A percentile compares a stretch with the other conserved stretches of the same genome.
Evolutionary conservation across 1,284 basidiomycete genomes (phyloP).

Genomic region (Hemileia vastatrix): DNA sequence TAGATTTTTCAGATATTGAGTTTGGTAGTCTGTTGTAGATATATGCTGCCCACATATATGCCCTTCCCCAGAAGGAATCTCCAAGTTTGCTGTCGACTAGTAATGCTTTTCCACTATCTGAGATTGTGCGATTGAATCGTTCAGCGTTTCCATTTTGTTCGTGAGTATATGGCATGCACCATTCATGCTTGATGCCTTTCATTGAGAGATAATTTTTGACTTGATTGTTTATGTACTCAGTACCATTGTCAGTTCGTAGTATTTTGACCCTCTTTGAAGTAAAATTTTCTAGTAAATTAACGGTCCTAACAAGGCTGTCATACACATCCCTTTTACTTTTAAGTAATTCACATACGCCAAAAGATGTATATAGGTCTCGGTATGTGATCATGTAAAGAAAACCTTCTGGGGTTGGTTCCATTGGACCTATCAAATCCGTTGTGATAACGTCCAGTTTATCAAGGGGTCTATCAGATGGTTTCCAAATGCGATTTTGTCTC

Average conservation of each 20-base stretch:
- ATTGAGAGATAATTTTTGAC: conserved; percentile 1
- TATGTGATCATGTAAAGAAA: no score
- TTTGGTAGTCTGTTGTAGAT: conserved; percentile 12
- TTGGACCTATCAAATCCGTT: no score
- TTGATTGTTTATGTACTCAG: neutral
- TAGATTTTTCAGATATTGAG: conserved; percentile 1
- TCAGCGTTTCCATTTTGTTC: conserved; percentile 16
- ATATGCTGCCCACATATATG: conserved; percentile 1
- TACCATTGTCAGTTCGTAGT: conserved; percentile 6
- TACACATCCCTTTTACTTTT: no score
- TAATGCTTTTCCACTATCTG: neutral
- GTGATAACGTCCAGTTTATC: no score
- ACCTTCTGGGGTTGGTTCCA: no score
- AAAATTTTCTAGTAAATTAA: no score
- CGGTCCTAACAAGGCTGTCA: no score
- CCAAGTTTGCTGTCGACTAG: neutral
- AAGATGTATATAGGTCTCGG: no score
- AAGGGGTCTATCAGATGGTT: no score
- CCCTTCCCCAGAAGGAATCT: conserved; percentile 5
- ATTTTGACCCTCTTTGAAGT: neutral
- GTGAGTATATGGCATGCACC: conserved; percentile 2
- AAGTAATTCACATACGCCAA: no score
- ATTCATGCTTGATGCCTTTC: conserved; percentile 10
- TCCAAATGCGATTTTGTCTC: no score
- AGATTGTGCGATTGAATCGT: conserved; percentile 5